Conservation (phyloP, 2,329 filamentous ascomycete genomes). For the Monosporascus ibericus region DNA sequence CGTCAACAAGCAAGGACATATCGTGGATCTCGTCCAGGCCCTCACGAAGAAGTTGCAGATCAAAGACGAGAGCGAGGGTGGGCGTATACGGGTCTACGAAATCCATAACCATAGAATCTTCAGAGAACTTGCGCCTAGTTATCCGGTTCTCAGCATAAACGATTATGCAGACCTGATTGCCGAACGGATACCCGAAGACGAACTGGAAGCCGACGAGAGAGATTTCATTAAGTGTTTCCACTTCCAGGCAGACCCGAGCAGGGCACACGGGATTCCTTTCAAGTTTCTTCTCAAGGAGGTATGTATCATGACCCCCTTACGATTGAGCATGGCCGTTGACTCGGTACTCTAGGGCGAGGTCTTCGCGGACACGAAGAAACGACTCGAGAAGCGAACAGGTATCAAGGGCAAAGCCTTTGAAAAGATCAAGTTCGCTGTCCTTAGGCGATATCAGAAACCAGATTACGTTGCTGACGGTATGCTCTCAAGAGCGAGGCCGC, state of each 20-base stretch:
- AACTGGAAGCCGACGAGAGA: conserved; percentile 48
- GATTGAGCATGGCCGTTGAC: conserved; percentile 3
- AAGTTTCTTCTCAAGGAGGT: conserved; percentile 80
- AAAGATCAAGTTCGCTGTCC: conserved; percentile 92
- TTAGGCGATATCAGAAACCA: conserved; percentile 65
- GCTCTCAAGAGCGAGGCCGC: conserved; percentile 20
- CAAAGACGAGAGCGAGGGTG: conserved; percentile 62
- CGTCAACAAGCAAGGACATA: conserved; percentile 77
- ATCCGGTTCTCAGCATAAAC: conserved; percentile 72
- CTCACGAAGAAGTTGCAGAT: conserved; percentile 78
- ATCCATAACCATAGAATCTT: conserved; percentile 77
- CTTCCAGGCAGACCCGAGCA: conserved; percentile 82
- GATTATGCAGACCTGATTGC: conserved; percentile 81
- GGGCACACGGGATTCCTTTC: conserved; percentile 85
- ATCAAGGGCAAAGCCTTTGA: conserved; percentile 98
- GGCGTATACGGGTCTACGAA: conserved; percentile 75
- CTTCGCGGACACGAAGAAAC: conserved; percentile 88
- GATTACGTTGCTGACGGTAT: conserved; percentile 83
- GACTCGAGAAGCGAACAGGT: conserved; percentile 85
- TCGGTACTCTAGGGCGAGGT: conserved; percentile 58
- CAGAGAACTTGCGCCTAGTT: conserved; percentile 65
- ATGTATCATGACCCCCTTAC: conserved; percentile 26
- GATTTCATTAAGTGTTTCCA: conserved; percentile 78
- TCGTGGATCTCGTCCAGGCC: conserved; percentile 70
- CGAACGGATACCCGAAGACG: conserved; percentile 72